Base-by-base conservation (phyloP, 345 rosid species). In the Arabis alpina region DNA sequence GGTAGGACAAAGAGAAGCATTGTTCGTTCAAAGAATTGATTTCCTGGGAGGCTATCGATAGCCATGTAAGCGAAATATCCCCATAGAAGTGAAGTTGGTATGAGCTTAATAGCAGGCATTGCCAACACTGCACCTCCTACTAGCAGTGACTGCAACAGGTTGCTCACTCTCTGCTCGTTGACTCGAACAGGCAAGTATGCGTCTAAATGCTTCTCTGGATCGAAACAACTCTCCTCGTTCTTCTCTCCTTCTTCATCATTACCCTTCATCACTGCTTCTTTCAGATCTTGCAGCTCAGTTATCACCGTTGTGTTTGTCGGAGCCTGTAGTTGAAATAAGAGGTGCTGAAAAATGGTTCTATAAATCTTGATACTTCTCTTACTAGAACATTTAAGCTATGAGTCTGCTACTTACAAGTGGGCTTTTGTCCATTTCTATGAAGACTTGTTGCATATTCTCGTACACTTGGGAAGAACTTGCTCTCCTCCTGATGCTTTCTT, bases 41-140 rank as follows among this genome's bases (percentile, higher is more conserved):
- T 92, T 5, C 98, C 96, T 0, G 90, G 95, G 12, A 92, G 94
- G 74, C 95, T 90, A 77, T 92, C 96, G 4, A 92, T 81, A 25
- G 98, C 95, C 98, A 92, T 90, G 77, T 84, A 88, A 2, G 93
- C 90, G 2, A 92, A 92, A 66, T 92, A 92, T 44, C 96, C 96
- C 94, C 92, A 92, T 1, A 92, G 84, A 39, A 90, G 82, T 19
- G 96, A 88, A 36, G 98, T 83, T 0, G 98, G 98, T 64, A 90
- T 88, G 60, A 64, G 81, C 76, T 88, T 92, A 41, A 92, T 83
- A 24, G 82, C 86, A 0, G 96, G 93, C 80, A 84, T 76, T 0
- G 91, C 98, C n/a, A 54, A 68, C 9, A 89, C 81, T 28, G 89
- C 79, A 60, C 73, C 77, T 43, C 80, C 95, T 51, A 92, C 90